Evolutionary conservation across 2,329 filamentous ascomycete species (phyloP).

Genomic region (Harringtonia aguacate): DNA sequence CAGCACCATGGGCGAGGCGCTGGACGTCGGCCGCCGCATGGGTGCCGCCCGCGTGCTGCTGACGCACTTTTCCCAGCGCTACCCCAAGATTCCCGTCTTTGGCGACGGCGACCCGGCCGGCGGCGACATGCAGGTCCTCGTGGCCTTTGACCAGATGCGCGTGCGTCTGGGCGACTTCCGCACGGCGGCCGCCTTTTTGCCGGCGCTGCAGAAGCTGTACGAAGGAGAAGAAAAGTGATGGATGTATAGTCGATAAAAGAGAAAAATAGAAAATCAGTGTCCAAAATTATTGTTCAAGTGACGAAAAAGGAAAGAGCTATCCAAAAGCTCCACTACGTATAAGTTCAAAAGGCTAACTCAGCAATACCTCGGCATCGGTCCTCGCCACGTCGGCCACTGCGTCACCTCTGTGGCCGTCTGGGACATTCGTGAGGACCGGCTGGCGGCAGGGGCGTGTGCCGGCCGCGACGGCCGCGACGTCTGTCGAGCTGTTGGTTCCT

Average conservation of each 20-base stretch:
- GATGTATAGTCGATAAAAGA: background rate
- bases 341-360: too few species aligned
- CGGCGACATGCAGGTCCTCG: constrained; percentile 46
- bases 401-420: background rate
- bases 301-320: too few species aligned
- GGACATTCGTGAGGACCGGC: too few species aligned
- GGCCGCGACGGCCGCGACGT: too few species aligned
- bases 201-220: constrained; percentile 15
- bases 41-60: constrained; percentile 67
- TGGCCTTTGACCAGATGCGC: constrained; percentile 73
- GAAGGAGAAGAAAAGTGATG: constrained; percentile 4
- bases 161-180: constrained; percentile 61
- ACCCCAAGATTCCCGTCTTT: constrained; percentile 60
- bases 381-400: background rate
- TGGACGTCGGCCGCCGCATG: constrained; percentile 70
- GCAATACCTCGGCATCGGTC: too few species aligned
- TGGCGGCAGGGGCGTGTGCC: too few species aligned
- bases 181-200: constrained; percentile 34
- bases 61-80: constrained; percentile 93
- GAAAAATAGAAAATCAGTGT: too few species aligned
- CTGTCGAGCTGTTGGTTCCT: too few species aligned
- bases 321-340: too few species aligned
- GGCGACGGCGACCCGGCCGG: constrained; percentile 13
- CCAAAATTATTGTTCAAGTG: too few species aligned
- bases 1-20: constrained; percentile 76